Conservation (phyloP, 192 early-diverging fungal species). For the Backusella tuberculispora region DNA sequence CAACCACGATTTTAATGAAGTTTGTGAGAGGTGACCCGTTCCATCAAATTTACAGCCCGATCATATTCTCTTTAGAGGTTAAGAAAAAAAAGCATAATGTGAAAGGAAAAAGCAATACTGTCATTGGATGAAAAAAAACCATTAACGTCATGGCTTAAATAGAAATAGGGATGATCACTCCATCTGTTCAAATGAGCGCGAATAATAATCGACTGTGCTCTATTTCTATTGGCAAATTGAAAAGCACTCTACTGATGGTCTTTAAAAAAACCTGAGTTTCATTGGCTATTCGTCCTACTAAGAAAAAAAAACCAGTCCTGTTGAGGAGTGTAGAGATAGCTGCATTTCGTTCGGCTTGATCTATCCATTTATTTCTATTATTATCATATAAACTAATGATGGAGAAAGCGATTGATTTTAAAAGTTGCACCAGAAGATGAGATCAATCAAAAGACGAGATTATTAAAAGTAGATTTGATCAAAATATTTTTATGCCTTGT, state of each 20-base stretch:
- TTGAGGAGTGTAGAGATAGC: neutral
- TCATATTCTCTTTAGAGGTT: neutral
- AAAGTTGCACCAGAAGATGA: neutral
- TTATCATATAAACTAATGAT: neutral
- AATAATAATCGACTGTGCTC: neutral
- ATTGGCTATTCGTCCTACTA: constrained; percentile 14
- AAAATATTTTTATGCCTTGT: constrained; percentile 11
- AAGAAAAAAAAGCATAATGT: neutral
- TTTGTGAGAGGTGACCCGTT: constrained; percentile 23
- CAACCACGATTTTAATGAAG: constrained; percentile 23
- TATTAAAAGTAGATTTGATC: constrained; percentile 14
- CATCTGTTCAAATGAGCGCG: neutral
- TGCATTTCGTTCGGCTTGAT: neutral
- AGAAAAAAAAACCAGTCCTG: constrained; percentile 10
- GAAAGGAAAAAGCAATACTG: neutral
- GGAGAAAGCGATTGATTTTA: neutral
- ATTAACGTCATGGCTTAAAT: neutral
- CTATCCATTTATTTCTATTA: neutral
- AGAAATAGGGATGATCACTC: neutral
- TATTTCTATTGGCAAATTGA: neutral
- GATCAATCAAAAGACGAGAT: constrained; percentile 5
- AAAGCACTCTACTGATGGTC: neutral
- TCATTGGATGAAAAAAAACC: neutral
- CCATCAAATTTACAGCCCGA: constrained; percentile 10
- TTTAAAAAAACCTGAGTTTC: constrained; percentile 5